phyloP scores from a whole-genome alignment of 2,329 filamentous ascomycete species.

The Fusarium subglutinans region DNA sequence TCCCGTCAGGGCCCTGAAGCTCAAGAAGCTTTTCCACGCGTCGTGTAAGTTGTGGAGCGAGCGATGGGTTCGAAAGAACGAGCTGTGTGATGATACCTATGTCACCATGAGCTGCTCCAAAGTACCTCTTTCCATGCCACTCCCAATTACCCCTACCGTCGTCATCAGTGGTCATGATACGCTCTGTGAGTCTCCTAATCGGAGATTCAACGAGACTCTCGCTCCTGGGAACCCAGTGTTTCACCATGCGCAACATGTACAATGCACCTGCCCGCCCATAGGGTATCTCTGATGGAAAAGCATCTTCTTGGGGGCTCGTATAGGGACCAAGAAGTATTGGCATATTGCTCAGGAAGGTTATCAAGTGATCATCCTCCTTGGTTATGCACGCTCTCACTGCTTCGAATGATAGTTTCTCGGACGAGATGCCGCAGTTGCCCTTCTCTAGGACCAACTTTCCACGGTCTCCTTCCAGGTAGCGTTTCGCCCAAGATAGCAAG shows the following conservation, averaged over 20 bases:
- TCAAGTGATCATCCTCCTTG: constrained; percentile 50
- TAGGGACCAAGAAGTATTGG: constrained; percentile 45
- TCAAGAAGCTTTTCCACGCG: constrained; percentile 65
- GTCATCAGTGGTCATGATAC: constrained; percentile 63
- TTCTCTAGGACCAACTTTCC: constrained; percentile 49
- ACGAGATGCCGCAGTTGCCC: constrained; percentile 58
- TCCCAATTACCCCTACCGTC: constrained; percentile 62
- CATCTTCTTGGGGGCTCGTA: constrained; percentile 46
- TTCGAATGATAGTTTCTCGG: constrained; percentile 58
- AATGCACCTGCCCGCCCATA: constrained; percentile 75
- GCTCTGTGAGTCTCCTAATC: constrained; percentile 65
- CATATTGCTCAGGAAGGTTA: constrained; percentile 53
- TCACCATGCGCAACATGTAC: constrained; percentile 72
- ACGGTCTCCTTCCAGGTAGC: constrained; percentile 56
- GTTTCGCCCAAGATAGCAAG: constrained; percentile 56
- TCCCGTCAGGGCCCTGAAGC: constrained; percentile 68
- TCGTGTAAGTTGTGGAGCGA: constrained; percentile 62
- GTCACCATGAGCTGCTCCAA: constrained; percentile 74
- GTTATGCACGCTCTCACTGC: constrained; percentile 57
- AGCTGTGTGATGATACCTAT: constrained; percentile 78
- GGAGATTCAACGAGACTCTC: constrained; percentile 60
- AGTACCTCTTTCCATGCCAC: constrained; percentile 70
- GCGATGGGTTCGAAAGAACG: constrained; percentile 64
- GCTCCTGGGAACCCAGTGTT: constrained; percentile 62
- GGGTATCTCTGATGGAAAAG: constrained; percentile 67